Evolutionary conservation across 2,329 filamentous ascomycete species (phyloP).

Genomic region (Fusarium bulbicola): DNA sequence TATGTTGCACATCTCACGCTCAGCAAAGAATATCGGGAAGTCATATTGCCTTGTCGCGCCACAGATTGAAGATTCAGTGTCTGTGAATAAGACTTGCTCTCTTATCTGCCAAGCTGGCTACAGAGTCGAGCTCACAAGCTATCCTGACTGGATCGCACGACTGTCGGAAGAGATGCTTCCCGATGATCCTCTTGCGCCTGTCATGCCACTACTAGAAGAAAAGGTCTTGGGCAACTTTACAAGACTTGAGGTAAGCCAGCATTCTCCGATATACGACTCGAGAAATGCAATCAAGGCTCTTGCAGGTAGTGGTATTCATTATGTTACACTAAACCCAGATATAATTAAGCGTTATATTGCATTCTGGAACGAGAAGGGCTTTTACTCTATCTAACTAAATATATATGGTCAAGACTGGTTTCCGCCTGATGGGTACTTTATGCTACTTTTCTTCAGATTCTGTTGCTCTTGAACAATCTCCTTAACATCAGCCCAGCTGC

Average conservation of each 20-base stretch:
- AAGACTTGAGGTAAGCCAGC: conserved; percentile 1
- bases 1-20: background rate
- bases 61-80: background rate
- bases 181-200: background rate
- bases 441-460: background rate
- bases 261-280: background rate
- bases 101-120: background rate
- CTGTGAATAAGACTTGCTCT: background rate
- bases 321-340: background rate
- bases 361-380: background rate
- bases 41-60: background rate
- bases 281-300: background rate
- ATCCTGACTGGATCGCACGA: background rate
- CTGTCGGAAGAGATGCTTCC: background rate
- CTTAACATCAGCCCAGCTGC: background rate
- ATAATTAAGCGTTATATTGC: background rate
- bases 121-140: background rate
- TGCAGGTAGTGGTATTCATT: background rate
- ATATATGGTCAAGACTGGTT: background rate
- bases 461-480: background rate
- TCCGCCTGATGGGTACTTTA: background rate
- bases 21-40: background rate
- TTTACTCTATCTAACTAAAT: background rate
- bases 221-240: background rate
- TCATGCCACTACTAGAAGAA: background rate